Evolutionary conservation across 768 basidiomycete species (phyloP), one percentile per base, ranked within the genome.

Genomic region (Amanita polypyramis): DNA sequence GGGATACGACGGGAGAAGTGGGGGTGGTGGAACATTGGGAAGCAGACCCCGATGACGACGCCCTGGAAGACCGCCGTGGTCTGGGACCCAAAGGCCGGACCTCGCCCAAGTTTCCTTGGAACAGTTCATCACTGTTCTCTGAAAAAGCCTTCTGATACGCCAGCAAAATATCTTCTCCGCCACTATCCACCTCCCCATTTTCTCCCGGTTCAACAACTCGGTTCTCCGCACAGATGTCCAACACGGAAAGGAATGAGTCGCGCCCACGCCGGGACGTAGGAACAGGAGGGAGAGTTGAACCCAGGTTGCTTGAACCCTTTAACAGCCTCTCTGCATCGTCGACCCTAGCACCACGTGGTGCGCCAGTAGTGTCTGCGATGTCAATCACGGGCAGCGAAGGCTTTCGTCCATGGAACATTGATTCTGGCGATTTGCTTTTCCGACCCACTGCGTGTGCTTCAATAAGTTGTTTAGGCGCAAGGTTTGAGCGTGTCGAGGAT

Each of bases 181-280:
- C 32, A 4, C 15, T 5, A 5, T 40, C 15, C 38, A 15, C 15
- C 11, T 44, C 43, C 7, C 2, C 10, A 7, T 38, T 15, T 27
- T 17, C 46, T 15, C 15, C 20, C 4, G 35, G 12, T n/a, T 39
- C 17, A 4, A 23, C 5, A 15, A 47, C 23, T n/a, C 46, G 23
- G 36, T 47, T 47, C 1, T 21, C 35, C 19, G 36, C 46, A 25
- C 46, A 17, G 29, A 47, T 47, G 37, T 47, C 46, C 15, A 47
- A 12, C 4, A 47, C 46, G 29, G 43, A 17, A 4, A 14, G 29
- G 11, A 47, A 29, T 10, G 37, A 38, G 5, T 47, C 36, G 11
- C 19, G 33, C 6, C 20, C 8, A 1, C 14, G 1, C 35, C 34
- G 34, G 19, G 44, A 19, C 34, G 23, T 36, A n/a, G n/a, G 12